Evolutionary conservation across 2,329 filamentous ascomycete species (phyloP).

Genomic region (Paracoccidioides brasiliensis): DNA sequence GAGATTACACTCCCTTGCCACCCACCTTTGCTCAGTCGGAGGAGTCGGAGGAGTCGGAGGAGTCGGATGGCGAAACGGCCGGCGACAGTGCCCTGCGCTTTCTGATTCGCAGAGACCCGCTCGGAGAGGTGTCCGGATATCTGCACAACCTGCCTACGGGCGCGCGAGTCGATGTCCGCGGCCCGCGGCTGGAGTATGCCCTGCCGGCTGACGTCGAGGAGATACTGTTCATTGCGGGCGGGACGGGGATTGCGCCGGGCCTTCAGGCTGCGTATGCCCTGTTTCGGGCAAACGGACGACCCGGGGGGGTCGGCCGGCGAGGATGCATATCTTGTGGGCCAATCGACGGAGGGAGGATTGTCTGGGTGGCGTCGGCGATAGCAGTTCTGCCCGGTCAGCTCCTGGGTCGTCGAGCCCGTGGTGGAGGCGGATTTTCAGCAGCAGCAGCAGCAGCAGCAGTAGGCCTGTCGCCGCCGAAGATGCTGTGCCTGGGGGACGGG

Average conservation of each 20-base stretch:
- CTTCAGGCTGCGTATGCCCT: constrained; percentile 63
- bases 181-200: constrained; percentile 59
- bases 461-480: neutral
- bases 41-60: constrained; percentile 12
- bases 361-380: constrained; percentile 43
- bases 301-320: neutral
- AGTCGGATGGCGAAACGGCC: constrained; percentile 15
- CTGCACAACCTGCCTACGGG: constrained; percentile 52
- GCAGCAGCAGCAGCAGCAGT: too few relatives aligned
- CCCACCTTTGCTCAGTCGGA: constrained; percentile 21
- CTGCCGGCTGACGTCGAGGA: constrained; percentile 42
- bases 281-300: constrained; percentile 14
- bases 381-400: constrained; percentile 15
- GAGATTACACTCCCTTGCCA: constrained; percentile 83
- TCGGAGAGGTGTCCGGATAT: constrained; percentile 78
- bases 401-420: constrained; percentile 13
- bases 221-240: constrained; percentile 77
- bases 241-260: constrained; percentile 83
- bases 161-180: constrained; percentile 59
- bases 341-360: constrained; percentile 56
- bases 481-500: neutral
- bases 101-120: constrained; percentile 62
- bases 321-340: constrained; percentile 71
- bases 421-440: constrained; percentile 19
- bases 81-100: constrained; percentile 46